Evolutionary conservation across 2,329 filamentous ascomycete genomes (phyloP), one percentile per base, ranked within the genome.

Genomic region (Fusarium sp.): DNA sequence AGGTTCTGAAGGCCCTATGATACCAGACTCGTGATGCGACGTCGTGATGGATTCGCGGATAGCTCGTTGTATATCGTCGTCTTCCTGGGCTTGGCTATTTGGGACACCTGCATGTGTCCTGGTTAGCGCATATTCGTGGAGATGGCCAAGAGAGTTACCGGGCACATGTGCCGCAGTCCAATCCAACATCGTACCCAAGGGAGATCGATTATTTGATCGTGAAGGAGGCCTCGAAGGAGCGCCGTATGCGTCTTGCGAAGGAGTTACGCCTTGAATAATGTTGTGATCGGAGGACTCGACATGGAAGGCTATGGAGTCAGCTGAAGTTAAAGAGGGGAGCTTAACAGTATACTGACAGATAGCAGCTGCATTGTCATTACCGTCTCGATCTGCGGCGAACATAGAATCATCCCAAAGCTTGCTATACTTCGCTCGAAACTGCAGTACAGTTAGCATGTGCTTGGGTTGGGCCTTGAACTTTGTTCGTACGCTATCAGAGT

Each of bases 181-280:
- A 56, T 88, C 85, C 70, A 84, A 80, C 68, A 87, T 80, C 72
- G 81, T 86, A 77, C 85, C 83, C 64, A 90, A 77, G 12, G 89
- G 88, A 37, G 89, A 90, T 74, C 83, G 84, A 69, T 85, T 85
- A 65, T 86, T 87, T 46, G 86, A 83, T 78, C 89, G 82, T 26
- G 89, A 91, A 3, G 89, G 89, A n/a, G 89, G 89, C 60, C 89
- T 84, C 20, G 89, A 90, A 0, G 88, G 87, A 8, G 86, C 85
- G 32, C 81, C 82, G 12, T 80, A 79, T 38, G 80, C 81, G 62
- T 82, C 81, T 15, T 78, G 76, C 4, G 80, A 80, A 37, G 84
- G 81, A 10, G 84, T 81, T 14, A 83, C 78, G 23, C 84, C 83
- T 45, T 84, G 82, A 35, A 86, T 82, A 38, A 84, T 75, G 38